Evolutionary conservation across 805 yeast species (phyloP).

Genomic region (Grigorovia transvaalensis): DNA sequence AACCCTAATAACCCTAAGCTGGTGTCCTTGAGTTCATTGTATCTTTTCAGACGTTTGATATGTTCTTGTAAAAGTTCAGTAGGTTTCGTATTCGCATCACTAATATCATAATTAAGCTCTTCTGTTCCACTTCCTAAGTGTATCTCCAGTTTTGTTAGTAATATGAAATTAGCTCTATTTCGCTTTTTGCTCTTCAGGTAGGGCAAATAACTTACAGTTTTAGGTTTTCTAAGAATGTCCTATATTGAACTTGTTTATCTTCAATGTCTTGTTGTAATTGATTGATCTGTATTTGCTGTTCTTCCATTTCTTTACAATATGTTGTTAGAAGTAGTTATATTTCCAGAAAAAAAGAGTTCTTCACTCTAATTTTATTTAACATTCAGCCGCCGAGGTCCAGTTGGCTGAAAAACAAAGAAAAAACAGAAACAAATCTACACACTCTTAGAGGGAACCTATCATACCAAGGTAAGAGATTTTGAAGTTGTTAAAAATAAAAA

Average conservation of each 20-base stretch:
- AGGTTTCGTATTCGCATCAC: constrained; percentile 16
- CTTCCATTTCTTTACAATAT: not conserved
- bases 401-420: too few species aligned
- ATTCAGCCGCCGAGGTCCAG: too few species aligned
- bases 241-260: not conserved
- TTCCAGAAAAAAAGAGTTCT: too few species aligned
- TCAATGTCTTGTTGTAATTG: not conserved
- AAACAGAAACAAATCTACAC: too few species aligned
- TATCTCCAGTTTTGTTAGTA: not conserved
- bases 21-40: constrained; percentile 54
- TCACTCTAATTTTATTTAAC: too few species aligned
- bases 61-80: constrained; percentile 40
- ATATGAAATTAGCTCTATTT: too few species aligned
- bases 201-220: constrained; percentile 2
- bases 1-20: constrained; percentile 47
- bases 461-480: too few species aligned
- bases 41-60: constrained; percentile 41
- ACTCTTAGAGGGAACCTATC: too few species aligned
- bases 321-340: not conserved
- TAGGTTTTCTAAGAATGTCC: not conserved
- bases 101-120: too few species aligned
- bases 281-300: not conserved
- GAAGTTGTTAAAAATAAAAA: too few species aligned
- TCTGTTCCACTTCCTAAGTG: too few species aligned
- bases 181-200: not conserved